Conservation (phyloP, 208 protist genomes). For the Ichthyophonus hoferi region DNA sequence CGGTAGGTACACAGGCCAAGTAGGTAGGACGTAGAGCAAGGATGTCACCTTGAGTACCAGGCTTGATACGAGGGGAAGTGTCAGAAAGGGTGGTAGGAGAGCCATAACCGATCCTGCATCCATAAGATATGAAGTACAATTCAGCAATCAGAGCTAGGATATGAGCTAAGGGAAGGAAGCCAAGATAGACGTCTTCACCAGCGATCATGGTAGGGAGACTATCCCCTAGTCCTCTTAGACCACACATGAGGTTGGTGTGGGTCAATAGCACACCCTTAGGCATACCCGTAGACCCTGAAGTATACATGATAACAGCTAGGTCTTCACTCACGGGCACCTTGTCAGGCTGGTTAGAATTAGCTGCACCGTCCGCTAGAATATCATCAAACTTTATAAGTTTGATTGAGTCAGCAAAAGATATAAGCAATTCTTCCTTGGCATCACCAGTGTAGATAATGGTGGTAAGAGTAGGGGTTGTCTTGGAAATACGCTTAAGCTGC, state of each 20-base stretch:
- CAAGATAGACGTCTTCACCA: background rate
- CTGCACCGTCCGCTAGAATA: background rate
- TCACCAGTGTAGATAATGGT: background rate
- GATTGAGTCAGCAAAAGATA: background rate
- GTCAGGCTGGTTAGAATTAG: no score
- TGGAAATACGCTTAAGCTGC: background rate
- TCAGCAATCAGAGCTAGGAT: conserved; percentile 62
- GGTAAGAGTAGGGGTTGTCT: background rate
- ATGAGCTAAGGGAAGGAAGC: conserved; percentile 73
- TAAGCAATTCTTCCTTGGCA: background rate
- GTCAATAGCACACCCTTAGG: conserved; percentile 57
- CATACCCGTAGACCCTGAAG: conserved; percentile 63
- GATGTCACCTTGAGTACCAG: conserved; percentile 61
- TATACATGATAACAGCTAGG: conserved; percentile 67
- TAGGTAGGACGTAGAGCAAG: conserved; percentile 64
- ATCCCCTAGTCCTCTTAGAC: conserved; percentile 53
- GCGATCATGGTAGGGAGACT: background rate
- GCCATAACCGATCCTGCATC: conserved; percentile 29
- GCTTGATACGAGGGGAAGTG: background rate
- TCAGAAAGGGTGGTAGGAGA: conserved; percentile 61
- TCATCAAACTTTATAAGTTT: background rate
- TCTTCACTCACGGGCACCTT: conserved; percentile 44
- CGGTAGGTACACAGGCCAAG: conserved; percentile 64
- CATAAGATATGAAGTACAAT: background rate
- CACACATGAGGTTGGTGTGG: conserved; percentile 41